Percentiles rank a stretch among this genome's conserved stretches.
Conservation (phyloP, 768 basidiomycete species). For the Lentinula guzmanii region DNA sequence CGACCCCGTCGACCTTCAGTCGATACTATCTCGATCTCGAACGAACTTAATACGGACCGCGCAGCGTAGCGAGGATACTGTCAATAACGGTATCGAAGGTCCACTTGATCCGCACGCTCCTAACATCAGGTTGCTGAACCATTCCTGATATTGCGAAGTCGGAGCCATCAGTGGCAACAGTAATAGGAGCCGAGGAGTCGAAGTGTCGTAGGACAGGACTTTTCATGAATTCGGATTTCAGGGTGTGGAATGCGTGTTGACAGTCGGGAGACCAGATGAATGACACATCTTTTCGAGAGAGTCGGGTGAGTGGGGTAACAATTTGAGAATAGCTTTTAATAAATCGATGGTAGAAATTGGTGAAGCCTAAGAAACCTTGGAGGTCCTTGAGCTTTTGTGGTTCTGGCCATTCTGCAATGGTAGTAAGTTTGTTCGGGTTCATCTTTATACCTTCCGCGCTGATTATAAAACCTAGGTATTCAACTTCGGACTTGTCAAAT, state of each 20-base stretch:
- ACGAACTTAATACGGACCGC: no score
- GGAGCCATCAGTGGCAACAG: conserved; percentile 12
- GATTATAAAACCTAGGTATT: conserved; percentile 15
- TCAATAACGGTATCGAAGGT: no score
- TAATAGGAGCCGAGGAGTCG: no score
- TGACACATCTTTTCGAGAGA: conserved; percentile 18
- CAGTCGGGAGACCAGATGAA: conserved; percentile 19
- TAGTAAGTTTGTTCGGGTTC: conserved; percentile 30
- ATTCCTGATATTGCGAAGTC: conserved; percentile 13
- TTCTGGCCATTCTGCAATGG: conserved; percentile 30
- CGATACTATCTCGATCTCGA: no score
- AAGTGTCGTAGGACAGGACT: no score
- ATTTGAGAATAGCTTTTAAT: conserved; percentile 24
- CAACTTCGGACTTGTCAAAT: conserved; percentile 13
- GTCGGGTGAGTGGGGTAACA: conserved; percentile 18
- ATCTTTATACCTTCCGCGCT: conserved; percentile 20
- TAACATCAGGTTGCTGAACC: conserved; percentile 12
- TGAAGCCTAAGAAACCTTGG: conserved; percentile 35
- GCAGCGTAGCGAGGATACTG: no score
- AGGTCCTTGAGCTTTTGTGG: conserved; percentile 26
- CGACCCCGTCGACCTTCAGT: no score
- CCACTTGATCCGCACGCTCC: no score
- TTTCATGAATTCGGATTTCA: no score
- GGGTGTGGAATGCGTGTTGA: no score
- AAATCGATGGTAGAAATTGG: conserved; percentile 4